Evolutionary conservation across 169 alveolate genomes (phyloP), one percentile per base, ranked within the genome.

Genomic region (Plasmodium berghei): DNA sequence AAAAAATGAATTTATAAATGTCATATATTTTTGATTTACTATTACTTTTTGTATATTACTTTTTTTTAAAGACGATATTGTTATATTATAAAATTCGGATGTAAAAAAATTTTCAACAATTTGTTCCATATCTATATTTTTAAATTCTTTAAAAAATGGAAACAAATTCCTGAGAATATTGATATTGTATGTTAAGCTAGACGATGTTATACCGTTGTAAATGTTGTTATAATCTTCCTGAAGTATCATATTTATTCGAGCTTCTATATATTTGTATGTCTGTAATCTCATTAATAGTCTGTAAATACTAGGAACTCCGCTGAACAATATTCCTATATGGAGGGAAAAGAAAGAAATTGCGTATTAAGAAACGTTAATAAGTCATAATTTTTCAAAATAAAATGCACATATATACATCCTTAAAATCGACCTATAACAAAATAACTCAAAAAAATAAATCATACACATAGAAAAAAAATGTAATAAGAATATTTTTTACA

Each of bases 231-330:
- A 14, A 61, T 66, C 45, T 5, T 54, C 69, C 69, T 67, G 66
- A 49, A 83, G 59, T 24, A 61, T 83, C 85, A 67, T 83, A 40
- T 83, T 83, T 18, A 83, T 83, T 40, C 90, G 22, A 1, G 55
- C 42, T 42, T 83, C 90, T 24, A 42, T 54, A 55, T 83, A 83
- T 59, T 83, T 83, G 24, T 83, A 83, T n/a, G 85, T 64, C 20
- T 67, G 83, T 9, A 83, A 42, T 22, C 90, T 40, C 90, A 83
- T 83, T 16, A 83, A 71, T 18, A 83, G 72, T 56, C 90, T 69
- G 64, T 83, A 83, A 62, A 83, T 67, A 45, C 90, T 83, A 18
- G 90, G 90, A 12, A 83, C 72, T 42, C 90, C 90, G 72, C 90
- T 54, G 48, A 83, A 83, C 59, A 83, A 28, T 16, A 62, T 62